Evolutionary conservation across 176 grass and related monocot genomes (phyloP).

Genomic region (Triticum monococcum): DNA sequence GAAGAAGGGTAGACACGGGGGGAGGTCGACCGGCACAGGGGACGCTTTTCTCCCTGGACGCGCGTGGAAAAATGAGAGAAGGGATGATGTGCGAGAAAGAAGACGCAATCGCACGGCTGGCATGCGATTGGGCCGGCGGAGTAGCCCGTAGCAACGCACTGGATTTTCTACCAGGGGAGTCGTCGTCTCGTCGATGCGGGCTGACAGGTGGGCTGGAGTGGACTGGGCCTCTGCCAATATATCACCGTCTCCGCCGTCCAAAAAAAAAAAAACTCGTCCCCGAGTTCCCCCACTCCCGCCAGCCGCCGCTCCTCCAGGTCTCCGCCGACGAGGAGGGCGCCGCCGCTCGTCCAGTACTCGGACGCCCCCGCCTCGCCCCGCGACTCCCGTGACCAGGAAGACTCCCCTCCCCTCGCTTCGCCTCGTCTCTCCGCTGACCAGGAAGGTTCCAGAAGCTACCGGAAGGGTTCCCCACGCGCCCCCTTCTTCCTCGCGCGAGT

Average conservation of each 20-base stretch:
- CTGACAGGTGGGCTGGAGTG: neutral
- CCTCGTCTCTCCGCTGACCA: neutral
- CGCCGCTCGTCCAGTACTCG: neutral
- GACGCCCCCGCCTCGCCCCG: neutral
- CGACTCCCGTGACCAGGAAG: neutral
- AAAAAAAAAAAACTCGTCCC: neutral
- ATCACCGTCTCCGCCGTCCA: neutral
- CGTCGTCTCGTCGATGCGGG: too few species aligned
- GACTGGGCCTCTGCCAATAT: neutral
- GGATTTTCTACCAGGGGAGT: too few species aligned
- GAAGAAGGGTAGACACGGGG: too few species aligned
- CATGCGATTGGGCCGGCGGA: too few species aligned
- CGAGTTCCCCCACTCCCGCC: neutral
- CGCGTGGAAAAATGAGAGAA: too few species aligned
- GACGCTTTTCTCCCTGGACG: too few species aligned
- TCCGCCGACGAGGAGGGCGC: neutral
- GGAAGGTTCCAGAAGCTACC: constrained; percentile 32
- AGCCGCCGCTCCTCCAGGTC: neutral
- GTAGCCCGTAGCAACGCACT: too few species aligned
- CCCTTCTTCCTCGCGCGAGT: neutral
- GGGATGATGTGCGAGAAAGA: too few species aligned
- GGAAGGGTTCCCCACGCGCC: neutral
- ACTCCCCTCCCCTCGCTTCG: neutral
- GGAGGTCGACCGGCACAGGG: too few species aligned
- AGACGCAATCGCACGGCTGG: too few species aligned